Percentiles rank a stretch among this genome's conserved stretches.
Conservation (phyloP, 345 rosid species). For the Diplotaxis tenuifolia region DNA sequence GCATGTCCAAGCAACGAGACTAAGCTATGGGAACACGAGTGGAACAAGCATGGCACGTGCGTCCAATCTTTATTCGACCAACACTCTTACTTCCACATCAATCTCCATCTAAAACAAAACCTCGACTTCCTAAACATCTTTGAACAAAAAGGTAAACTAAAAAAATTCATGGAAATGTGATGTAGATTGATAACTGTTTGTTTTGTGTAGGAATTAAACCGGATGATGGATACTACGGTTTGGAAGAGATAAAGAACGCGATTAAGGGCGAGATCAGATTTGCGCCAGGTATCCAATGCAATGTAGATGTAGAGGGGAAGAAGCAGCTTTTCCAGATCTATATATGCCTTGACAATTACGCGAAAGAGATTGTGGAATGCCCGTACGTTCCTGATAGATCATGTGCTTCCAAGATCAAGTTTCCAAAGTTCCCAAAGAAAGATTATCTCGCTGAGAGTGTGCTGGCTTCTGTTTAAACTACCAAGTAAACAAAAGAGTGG, state of each 20-base stretch:
- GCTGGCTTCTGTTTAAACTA: slow-evolving; percentile 21
- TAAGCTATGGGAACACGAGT: slow-evolving; percentile 77
- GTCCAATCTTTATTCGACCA: slow-evolving; percentile 66
- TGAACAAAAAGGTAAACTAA: slow-evolving; percentile 39
- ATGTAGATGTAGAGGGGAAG: slow-evolving; percentile 45
- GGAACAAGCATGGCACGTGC: slow-evolving; percentile 84
- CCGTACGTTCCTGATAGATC: slow-evolving; percentile 45
- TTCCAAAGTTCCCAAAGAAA: slow-evolving; percentile 44
- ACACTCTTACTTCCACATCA: slow-evolving; percentile 62
- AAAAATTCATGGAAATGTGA: not conserved
- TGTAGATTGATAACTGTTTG: not conserved
- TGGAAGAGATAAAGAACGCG: slow-evolving; percentile 52
- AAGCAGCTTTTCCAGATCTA: slow-evolving; percentile 67
- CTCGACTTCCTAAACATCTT: slow-evolving; percentile 55
- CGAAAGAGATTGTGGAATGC: slow-evolving; percentile 58
- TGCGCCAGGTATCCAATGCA: slow-evolving; percentile 66
- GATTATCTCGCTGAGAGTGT: not conserved
- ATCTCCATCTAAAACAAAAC: slow-evolving; percentile 49
- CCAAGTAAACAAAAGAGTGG: not conserved
- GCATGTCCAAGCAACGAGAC: slow-evolving; percentile 64
- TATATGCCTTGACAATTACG: slow-evolving; percentile 63
- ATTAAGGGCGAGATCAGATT: slow-evolving; percentile 47
- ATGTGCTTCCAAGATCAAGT: slow-evolving; percentile 58
- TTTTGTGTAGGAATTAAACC: slow-evolving; percentile 55
- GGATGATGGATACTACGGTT: slow-evolving; percentile 46